phyloP scores from a whole-genome alignment of 164 flowering plant genomes.

The Chimonanthus salicifolius region DNA sequence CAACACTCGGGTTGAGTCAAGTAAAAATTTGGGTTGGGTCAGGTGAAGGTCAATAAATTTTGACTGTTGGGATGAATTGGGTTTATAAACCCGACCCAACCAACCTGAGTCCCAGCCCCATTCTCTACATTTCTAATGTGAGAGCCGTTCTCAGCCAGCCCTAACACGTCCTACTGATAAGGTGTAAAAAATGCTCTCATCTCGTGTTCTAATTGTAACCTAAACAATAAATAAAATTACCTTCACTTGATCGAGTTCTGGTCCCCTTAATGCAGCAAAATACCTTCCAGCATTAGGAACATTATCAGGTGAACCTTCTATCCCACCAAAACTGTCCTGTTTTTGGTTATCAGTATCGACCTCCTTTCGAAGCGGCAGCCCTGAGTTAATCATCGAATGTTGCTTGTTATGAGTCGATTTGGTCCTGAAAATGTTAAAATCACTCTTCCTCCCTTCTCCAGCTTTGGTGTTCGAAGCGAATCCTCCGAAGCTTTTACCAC shows the following conservation, averaged over 20 bases:
- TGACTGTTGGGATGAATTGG: too few species aligned
- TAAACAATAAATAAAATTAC: constrained; percentile 24
- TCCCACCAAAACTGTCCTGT: constrained; percentile 18
- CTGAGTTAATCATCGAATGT: constrained; percentile 23
- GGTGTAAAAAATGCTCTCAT: too few species aligned
- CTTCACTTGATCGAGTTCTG: constrained; percentile 96
- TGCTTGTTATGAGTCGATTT: constrained; percentile 65
- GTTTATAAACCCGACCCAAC: too few species aligned
- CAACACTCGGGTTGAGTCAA: too few species aligned
- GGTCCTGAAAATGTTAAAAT: constrained; percentile 78
- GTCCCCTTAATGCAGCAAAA: constrained; percentile 90
- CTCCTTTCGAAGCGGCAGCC: constrained; percentile 43
- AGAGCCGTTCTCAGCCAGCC: too few species aligned
- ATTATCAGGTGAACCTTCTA: constrained; percentile 39
- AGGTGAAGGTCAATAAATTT: too few species aligned
- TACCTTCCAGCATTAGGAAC: constrained; percentile 88
- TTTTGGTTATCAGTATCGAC: constrained; percentile 30
- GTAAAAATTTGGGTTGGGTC: too few species aligned
- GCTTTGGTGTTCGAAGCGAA: constrained; percentile 29
- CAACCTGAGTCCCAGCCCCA: too few species aligned
- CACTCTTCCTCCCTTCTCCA: constrained; percentile 52
- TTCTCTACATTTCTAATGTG: too few species aligned
- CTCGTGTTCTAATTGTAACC: too few species aligned
- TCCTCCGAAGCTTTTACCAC: constrained; percentile 73
- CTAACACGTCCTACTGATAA: too few species aligned